Percentiles rank a stretch among this genome's conserved stretches.
Evolutionary conservation across 1,284 basidiomycete genomes (phyloP).

Genomic region (Sporisorium graminicola): DNA sequence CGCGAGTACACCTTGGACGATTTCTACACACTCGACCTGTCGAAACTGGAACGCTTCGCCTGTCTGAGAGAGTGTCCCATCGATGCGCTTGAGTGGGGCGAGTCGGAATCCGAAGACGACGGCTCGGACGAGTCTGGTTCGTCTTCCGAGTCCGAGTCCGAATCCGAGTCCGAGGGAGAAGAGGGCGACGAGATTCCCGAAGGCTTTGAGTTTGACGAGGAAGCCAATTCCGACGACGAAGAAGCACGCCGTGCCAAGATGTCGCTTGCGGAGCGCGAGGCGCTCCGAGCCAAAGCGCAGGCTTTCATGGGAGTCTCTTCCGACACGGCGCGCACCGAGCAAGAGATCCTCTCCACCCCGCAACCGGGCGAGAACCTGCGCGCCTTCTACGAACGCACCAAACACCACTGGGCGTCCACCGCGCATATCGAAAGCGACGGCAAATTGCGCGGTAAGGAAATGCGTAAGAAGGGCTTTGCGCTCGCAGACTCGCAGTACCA

Average conservation of each 20-base stretch:
- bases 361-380: slow-evolving; percentile 88
- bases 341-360: slow-evolving; percentile 84
- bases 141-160: slow-evolving; percentile 41
- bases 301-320: slow-evolving; percentile 82
- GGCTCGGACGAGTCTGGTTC: slow-evolving; percentile 36
- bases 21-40: slow-evolving; percentile 67
- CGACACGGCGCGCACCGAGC: slow-evolving; percentile 76
- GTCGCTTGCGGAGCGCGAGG: slow-evolving; percentile 69
- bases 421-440: slow-evolving; percentile 74
- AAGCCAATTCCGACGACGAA: slow-evolving; percentile 41
- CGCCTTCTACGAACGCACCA: slow-evolving; percentile 82
- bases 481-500: slow-evolving; percentile 63
- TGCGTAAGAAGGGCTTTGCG: slow-evolving; percentile 77
- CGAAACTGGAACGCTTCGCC: slow-evolving; percentile 65
- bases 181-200: slow-evolving; percentile 58
- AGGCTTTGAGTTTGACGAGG: slow-evolving; percentile 51
- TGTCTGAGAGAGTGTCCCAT: slow-evolving; percentile 67
- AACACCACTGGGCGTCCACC: slow-evolving; percentile 80
- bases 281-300: slow-evolving; percentile 76
- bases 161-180: slow-evolving; percentile 45
- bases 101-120: slow-evolving; percentile 60
- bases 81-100: slow-evolving; percentile 67
- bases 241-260: slow-evolving; percentile 33
- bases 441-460: slow-evolving; percentile 81
- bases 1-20: slow-evolving; percentile 69